These are phyloP conservation scores for Alternaria sp. DNA, from an alignment of 2,329 filamentous ascomycete species.

Conservation along the genomic window DNA sequence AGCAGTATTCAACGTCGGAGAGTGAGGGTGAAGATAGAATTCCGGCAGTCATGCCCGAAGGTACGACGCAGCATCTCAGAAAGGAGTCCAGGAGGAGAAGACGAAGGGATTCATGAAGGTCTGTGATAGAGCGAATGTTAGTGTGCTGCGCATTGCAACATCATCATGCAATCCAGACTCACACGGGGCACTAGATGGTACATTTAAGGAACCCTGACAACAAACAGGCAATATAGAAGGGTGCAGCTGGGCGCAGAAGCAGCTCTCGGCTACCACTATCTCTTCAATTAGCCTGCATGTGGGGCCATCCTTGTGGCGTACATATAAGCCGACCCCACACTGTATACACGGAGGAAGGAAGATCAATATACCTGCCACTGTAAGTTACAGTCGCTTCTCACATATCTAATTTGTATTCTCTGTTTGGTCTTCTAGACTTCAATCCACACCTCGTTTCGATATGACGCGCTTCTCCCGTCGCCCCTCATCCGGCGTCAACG, in stretches of 20 bases:
- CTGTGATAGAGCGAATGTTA: too few species aligned
- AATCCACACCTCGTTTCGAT: neutral
- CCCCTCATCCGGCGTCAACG: conserved; percentile 37
- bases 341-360: neutral
- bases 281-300: conserved; percentile 10
- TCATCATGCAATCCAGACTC: neutral
- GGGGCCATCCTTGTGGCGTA: conserved; percentile 4
- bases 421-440: neutral
- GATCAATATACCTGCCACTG: neutral
- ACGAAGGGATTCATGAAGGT: neutral
- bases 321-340: conserved; percentile 11
- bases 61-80: neutral
- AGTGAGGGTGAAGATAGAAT: neutral
- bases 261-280: neutral
- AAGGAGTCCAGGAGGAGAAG: neutral
- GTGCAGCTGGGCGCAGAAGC: neutral
- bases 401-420: neutral
- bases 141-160: neutral
- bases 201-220: too few species aligned
- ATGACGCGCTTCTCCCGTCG: conserved; percentile 31
- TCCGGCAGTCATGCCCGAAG: neutral
- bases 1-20: neutral
- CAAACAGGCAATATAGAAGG: neutral
- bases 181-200: too few species aligned
- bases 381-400: neutral